Percentiles rank a stretch among this genome's conserved stretches.
Evolutionary conservation across 805 yeast genomes (phyloP).

Genomic region (Trichomonascus vanleenenianus): DNA sequence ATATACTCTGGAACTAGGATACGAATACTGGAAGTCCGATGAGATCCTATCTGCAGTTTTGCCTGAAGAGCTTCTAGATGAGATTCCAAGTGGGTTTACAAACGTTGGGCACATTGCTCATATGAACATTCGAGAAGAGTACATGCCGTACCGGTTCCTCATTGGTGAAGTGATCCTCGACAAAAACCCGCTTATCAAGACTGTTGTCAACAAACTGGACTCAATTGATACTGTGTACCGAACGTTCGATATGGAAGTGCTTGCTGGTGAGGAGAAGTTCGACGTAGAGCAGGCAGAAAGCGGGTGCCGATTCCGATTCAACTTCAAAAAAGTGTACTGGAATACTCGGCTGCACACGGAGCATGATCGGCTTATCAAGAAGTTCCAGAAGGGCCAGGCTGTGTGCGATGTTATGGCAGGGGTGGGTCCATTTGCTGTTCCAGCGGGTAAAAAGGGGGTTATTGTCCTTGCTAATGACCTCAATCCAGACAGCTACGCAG

Average conservation of each 20-base stretch:
- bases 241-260: slow-evolving; percentile 86
- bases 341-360: slow-evolving; percentile 91
- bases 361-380: slow-evolving; percentile 68
- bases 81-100: slow-evolving; percentile 85
- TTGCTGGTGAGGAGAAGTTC: slow-evolving; percentile 72
- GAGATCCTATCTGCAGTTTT: slow-evolving; percentile 72
- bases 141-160: slow-evolving; percentile 66
- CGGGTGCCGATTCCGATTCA: slow-evolving; percentile 78
- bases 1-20: slow-evolving; percentile 51
- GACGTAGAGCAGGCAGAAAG: slow-evolving; percentile 82
- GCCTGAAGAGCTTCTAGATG: slow-evolving; percentile 62
- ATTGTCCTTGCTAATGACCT: slow-evolving; percentile 87
- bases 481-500: slow-evolving; percentile 77
- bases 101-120: slow-evolving; percentile 96
- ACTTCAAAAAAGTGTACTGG: slow-evolving; percentile 95
- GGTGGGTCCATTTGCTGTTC: slow-evolving; percentile 96
- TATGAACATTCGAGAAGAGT: slow-evolving; percentile 74
- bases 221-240: slow-evolving; percentile 81
- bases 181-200: slow-evolving; percentile 70
- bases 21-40: slow-evolving; percentile 83
- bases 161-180: slow-evolving; percentile 90
- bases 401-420: slow-evolving; percentile 97
- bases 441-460: slow-evolving; percentile 80
- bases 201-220: slow-evolving; percentile 89
- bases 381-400: slow-evolving; percentile 57